A percentile compares a stretch with the other conserved stretches of the same genome.
These are phyloP conservation scores for Zizania palustris DNA, from an alignment of 202 grass and related monocot species.

Conservation along the genomic window DNA sequence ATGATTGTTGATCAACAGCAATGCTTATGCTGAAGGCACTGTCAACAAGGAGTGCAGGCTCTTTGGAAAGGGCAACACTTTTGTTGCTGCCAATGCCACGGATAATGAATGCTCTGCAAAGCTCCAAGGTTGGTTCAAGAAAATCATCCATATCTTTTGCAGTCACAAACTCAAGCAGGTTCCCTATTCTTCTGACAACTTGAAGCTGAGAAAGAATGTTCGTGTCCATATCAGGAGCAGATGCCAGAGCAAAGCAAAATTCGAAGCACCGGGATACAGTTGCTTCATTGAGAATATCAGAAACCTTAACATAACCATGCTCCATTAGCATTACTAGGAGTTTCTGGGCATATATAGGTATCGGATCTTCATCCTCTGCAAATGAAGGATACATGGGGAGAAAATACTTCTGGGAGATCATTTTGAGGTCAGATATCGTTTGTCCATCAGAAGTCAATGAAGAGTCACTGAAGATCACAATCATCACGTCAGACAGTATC, in stretches of 20 bases:
- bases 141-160: constrained; percentile 97
- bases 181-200: constrained; percentile 90
- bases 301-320: constrained; percentile 86
- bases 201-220: constrained; percentile 86
- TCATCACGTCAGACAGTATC: constrained; percentile 85
- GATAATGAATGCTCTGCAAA: constrained; percentile 85
- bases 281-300: constrained; percentile 86
- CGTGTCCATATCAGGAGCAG: constrained; percentile 82
- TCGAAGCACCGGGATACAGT: constrained; percentile 85
- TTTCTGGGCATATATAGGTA: constrained; percentile 98
- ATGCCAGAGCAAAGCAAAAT: constrained; percentile 89
- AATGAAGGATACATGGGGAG: constrained; percentile 86
- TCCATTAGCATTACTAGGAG: constrained; percentile 94
- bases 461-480: constrained; percentile 79
- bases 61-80: constrained; percentile 69
- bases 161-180: constrained; percentile 86
- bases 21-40: constrained; percentile 87
- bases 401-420: constrained; percentile 76
- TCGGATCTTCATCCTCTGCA: constrained; percentile 94
- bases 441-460: constrained; percentile 61
- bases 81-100: constrained; percentile 75
- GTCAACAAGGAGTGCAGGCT: constrained; percentile 76
- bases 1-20: constrained; percentile 81
- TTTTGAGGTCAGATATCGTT: constrained; percentile 61
- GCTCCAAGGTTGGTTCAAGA: constrained; percentile 84